Evolutionary conservation across 2,329 filamentous ascomycete species (phyloP).

Genomic region (Biscogniauxia mediterranea): DNA sequence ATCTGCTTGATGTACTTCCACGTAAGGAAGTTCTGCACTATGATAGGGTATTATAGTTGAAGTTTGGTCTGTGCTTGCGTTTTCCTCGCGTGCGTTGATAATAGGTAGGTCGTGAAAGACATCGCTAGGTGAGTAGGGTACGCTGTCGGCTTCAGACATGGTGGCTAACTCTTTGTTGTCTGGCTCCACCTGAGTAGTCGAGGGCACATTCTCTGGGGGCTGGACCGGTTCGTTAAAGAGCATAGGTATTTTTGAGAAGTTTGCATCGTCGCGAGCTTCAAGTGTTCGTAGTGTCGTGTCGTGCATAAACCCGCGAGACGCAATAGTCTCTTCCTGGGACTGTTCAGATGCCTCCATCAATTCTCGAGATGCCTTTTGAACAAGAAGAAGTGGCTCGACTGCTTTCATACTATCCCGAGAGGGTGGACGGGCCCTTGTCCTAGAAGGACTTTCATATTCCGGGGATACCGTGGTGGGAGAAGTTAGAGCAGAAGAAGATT

Average conservation of each 20-base stretch:
- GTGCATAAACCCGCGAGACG: conserved; percentile 36
- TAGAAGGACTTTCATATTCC: conserved; percentile 36
- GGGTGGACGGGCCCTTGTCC: conserved; percentile 48
- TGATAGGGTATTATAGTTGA: background rate
- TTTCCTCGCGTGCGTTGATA: conserved; percentile 1
- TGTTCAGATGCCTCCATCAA: conserved; percentile 30
- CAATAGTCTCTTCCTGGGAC: conserved; percentile 40
- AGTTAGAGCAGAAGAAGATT: conserved; percentile 40
- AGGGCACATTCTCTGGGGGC: background rate
- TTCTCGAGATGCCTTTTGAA: conserved; percentile 59
- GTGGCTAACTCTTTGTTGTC: background rate
- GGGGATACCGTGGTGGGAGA: conserved; percentile 32
- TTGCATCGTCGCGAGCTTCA: conserved; percentile 19
- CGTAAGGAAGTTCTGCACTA: background rate
- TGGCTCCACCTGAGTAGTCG: background rate
- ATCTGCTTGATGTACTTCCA: background rate
- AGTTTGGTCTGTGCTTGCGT: background rate
- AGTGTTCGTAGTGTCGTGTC: conserved; percentile 10
- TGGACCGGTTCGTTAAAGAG: background rate
- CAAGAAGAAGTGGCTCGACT: conserved; percentile 78
- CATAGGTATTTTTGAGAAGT: background rate
- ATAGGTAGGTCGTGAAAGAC: background rate
- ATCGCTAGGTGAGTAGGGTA: background rate
- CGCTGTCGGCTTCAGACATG: background rate
- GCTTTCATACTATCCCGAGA: conserved; percentile 67